Evolutionary conservation across 257 asterid species (phyloP).

Genomic region (Linderniella brevidens): DNA sequence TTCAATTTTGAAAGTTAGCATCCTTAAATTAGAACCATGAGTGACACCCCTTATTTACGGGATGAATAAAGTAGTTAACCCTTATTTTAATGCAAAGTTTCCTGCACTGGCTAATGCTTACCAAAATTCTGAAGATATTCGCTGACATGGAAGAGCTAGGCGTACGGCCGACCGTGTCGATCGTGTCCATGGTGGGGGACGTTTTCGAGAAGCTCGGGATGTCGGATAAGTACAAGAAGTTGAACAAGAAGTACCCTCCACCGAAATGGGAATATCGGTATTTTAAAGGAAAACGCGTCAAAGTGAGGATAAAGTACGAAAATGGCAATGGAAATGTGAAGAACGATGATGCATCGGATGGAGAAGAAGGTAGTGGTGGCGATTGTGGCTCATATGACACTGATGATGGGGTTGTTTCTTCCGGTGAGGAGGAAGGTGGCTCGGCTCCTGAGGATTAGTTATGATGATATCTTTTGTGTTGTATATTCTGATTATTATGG

Average conservation of each 20-base stretch:
- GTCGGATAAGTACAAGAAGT: conserved; percentile 51
- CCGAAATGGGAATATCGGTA: conserved; percentile 76
- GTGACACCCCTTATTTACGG: no score
- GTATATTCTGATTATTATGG: no score
- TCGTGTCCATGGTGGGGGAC: conserved; percentile 64
- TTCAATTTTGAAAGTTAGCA: no score
- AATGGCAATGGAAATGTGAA: neutral
- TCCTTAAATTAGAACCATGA: no score
- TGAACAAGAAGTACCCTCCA: conserved; percentile 69
- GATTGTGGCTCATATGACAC: no score
- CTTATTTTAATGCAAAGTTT: no score
- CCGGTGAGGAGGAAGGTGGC: no score
- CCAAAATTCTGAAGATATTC: conserved; percentile 32
- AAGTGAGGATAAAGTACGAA: conserved; percentile 29
- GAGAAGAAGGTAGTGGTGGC: neutral
- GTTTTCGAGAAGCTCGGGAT: conserved; percentile 56
- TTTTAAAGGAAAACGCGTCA: conserved; percentile 64
- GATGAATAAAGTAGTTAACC: no score
- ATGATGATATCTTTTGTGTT: no score
- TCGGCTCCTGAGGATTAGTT: no score
- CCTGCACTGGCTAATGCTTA: no score
- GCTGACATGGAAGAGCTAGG: conserved; percentile 99
- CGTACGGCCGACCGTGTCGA: conserved; percentile 36
- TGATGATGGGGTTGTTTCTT: no score
- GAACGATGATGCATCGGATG: neutral